These are phyloP conservation scores for Sphenostylis stenocarpa DNA, from an alignment of 306 rosid genomes.

Conservation along the genomic window DNA sequence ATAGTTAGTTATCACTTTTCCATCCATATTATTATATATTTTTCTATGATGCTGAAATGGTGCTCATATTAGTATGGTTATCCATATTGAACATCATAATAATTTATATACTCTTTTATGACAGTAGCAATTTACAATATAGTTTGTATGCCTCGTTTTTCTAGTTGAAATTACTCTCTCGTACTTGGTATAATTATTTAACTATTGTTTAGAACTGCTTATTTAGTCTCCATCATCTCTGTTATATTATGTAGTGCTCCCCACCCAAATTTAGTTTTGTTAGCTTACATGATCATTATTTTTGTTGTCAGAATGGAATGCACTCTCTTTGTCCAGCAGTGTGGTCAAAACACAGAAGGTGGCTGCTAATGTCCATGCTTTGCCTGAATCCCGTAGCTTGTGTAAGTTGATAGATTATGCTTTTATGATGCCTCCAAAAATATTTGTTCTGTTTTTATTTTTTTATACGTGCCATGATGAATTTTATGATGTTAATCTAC, in stretches of 20 bases:
- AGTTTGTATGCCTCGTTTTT: not conserved
- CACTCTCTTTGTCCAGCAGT: constrained; percentile 99
- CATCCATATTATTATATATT: too few species aligned
- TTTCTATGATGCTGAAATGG: not conserved
- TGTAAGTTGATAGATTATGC: constrained; percentile 62
- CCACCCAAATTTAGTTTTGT: not conserved
- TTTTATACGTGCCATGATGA: not conserved
- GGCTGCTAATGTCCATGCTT: constrained; percentile 97
- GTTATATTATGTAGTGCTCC: not conserved
- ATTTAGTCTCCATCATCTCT: not conserved
- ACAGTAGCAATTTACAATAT: not conserved
- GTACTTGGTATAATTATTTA: not conserved
- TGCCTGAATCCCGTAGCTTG: constrained; percentile 90
- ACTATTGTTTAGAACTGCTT: not conserved
- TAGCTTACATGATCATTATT: constrained; percentile 22
- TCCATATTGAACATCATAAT: constrained; percentile 13
- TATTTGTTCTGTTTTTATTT: constrained; percentile 4
- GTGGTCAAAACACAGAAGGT: constrained; percentile 97
- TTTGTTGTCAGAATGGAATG: constrained; percentile 77
- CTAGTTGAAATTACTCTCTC: not conserved
- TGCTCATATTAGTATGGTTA: not conserved
- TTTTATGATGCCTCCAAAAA: constrained; percentile 25
- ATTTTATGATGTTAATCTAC: constrained; percentile 6
- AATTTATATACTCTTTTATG: not conserved
- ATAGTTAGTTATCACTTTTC: too few species aligned